Percentiles rank a stretch among this genome's conserved stretches.
Conservation (phyloP, 768 basidiomycete genomes). For the Leucocoprinus birnbaumii region DNA sequence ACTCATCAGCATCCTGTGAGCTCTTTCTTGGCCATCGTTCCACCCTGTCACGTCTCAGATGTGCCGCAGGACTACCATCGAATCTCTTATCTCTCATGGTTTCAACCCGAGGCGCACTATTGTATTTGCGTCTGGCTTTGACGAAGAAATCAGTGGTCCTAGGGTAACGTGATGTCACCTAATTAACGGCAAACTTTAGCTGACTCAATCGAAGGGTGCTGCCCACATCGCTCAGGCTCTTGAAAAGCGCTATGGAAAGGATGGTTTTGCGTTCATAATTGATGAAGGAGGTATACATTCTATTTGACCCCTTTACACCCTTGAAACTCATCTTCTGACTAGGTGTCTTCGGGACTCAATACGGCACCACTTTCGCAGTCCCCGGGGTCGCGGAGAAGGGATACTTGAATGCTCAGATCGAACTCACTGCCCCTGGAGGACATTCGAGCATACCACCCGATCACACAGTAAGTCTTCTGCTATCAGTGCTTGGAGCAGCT, state of each 20-base stretch:
- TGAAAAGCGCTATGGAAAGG: slow-evolving; percentile 58
- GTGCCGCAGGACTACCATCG: slow-evolving; percentile 45
- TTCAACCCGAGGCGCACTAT: slow-evolving; percentile 65
- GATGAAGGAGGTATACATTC: slow-evolving; percentile 77
- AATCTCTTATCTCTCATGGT: slow-evolving; percentile 58
- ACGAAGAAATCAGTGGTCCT: slow-evolving; percentile 64
- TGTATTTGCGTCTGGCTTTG: slow-evolving; percentile 69
- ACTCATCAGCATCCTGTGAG: slow-evolving; percentile 64
- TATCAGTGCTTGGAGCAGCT: neutral
- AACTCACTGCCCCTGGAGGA: slow-evolving; percentile 70
- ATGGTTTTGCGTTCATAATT: slow-evolving; percentile 74
- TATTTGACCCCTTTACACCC: neutral
- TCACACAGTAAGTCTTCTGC: slow-evolving; percentile 57
- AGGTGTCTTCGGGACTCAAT: slow-evolving; percentile 48
- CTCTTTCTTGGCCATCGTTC: neutral
- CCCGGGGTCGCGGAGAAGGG: slow-evolving; percentile 79
- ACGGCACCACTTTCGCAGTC: slow-evolving; percentile 53
- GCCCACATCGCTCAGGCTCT: slow-evolving; percentile 43
- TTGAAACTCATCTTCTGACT: neutral
- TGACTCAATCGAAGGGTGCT: slow-evolving; percentile 45
- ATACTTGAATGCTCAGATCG: slow-evolving; percentile 56
- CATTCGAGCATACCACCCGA: slow-evolving; percentile 83
- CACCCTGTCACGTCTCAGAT: neutral
- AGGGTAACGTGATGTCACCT: slow-evolving; percentile 28
- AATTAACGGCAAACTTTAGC: neutral